Conservation (phyloP, 1,284 basidiomycete genomes). For the Ganoderma lingzhi region DNA sequence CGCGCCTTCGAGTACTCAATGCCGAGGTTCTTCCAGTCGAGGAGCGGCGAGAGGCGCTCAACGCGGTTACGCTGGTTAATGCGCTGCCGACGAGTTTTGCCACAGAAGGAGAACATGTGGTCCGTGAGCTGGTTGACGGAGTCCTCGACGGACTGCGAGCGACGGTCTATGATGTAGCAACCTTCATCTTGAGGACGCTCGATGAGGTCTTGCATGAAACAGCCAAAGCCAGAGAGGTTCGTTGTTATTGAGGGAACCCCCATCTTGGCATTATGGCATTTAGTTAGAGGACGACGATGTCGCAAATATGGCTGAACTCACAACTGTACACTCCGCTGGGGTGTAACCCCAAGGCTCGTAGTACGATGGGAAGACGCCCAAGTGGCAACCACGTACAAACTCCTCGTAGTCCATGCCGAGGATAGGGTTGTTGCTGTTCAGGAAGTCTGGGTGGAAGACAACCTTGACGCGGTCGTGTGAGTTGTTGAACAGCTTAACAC, state of each 20-base stretch:
- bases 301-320: conserved; percentile 45
- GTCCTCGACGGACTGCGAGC: conserved; percentile 91
- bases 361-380: conserved; percentile 98
- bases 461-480: conserved; percentile 91
- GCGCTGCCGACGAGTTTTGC: conserved; percentile 93
- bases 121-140: conserved; percentile 83
- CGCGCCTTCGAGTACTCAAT: conserved; percentile 97
- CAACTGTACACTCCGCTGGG: conserved; percentile 86
- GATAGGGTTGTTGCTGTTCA: conserved; percentile 98
- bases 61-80: conserved; percentile 99
- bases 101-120: conserved; percentile 82
- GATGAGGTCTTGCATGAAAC: conserved; percentile 99
- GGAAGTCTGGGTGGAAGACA: conserved; percentile 98
- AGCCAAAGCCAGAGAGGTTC: conserved; percentile 97
- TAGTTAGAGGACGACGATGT: neutral
- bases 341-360: conserved; percentile 95
- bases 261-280: conserved; percentile 64
- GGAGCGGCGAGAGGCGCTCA: conserved; percentile 89
- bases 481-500: conserved; percentile 92
- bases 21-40: conserved; percentile 99
- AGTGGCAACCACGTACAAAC: conserved; percentile 96
- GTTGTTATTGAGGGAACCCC: conserved; percentile 97
- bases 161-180: conserved; percentile 95
- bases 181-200: conserved; percentile 89
- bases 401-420: conserved; percentile 98